Evolutionary conservation across 2,329 filamentous ascomycete species (phyloP), one percentile per base, ranked within the genome.

Genomic region (Hirsutella thompsonii): DNA sequence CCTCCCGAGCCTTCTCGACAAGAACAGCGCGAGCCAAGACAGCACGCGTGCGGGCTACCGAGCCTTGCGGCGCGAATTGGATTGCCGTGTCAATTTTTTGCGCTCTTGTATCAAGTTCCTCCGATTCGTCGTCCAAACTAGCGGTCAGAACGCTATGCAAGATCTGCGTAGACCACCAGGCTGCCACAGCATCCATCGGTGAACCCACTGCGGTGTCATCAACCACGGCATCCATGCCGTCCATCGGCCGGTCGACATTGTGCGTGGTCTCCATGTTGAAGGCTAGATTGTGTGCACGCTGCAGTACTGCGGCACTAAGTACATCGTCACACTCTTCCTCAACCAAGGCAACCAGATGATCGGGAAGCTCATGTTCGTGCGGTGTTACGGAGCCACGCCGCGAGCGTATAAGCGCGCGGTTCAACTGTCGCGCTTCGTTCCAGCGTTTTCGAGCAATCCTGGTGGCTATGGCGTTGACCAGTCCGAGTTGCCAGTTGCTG

Each of bases 271-370:
- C 78, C 43, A 76, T 73, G 60, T 94, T 92, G 76, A 88, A 94
- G 2, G 88, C 86, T 14, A 95, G 70, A 56, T 94, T 94, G 57
- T 90, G 85, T 2, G 87, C 87, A 41, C 88, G 79, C 59, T 94
- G 86, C 32, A 90, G 74, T 46, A 94, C 81, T 36, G 73, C 71
- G 40, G 83, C 74, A 47, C 79, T 80, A 48, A 96, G 72, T 8
- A 95, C 85, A 19, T 87, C 78, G 40, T 93, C 85, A 48, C 83
- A 88, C 21, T 90, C 81, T 46, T 83, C 76, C 47, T 88, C 76
- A 4, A 95, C 72, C 2, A 96, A 70, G 8, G 76, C 68, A 3
- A 79, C 76, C 6, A 95, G 70, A 56, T 95, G 82, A 11, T 80
- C 76, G 0, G 89, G 85, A 2, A 95, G 70, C 38, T 59, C 54